Evolutionary conservation across 2,329 filamentous ascomycete species (phyloP).

Genomic region (Xylaria hypoxylon): DNA sequence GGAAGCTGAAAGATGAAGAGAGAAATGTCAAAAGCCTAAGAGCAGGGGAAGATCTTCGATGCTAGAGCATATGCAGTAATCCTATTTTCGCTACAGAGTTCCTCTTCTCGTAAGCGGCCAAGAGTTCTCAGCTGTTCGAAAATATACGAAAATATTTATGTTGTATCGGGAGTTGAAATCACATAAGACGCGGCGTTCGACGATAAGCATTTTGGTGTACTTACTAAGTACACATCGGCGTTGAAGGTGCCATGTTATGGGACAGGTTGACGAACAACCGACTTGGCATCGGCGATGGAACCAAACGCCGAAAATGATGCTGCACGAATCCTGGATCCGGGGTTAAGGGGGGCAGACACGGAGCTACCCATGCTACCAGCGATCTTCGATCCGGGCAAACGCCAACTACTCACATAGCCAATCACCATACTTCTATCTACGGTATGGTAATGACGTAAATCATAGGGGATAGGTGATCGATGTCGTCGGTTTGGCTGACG

Average conservation of each 20-base stretch:
- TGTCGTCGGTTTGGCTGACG: neutral
- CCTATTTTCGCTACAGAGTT: too few species aligned
- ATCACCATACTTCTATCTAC: too few species aligned
- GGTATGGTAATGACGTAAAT: neutral
- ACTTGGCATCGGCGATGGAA: slow-evolving; percentile 24
- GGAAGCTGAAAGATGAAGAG: too few species aligned
- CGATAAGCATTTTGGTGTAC: neutral
- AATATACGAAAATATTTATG: neutral
- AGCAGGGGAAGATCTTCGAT: too few species aligned
- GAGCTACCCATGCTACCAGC: neutral
- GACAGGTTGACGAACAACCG: neutral
- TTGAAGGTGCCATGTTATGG: neutral
- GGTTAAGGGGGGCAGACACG: slow-evolving; percentile 14
- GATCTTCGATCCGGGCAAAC: neutral
- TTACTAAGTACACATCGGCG: neutral
- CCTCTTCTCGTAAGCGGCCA: neutral
- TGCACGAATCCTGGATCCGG: slow-evolving; percentile 1
- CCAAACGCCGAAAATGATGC: slow-evolving; percentile 27
- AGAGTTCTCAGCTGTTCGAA: neutral
- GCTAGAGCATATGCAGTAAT: too few species aligned
- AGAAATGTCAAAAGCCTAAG: too few species aligned
- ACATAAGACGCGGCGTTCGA: neutral
- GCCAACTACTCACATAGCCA: neutral
- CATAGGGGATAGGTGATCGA: neutral
- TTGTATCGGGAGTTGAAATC: neutral